Percentiles rank a stretch among this genome's conserved stretches.
Conservation (phyloP, 1,284 basidiomycete species). For the Puccinia hordei region DNA sequence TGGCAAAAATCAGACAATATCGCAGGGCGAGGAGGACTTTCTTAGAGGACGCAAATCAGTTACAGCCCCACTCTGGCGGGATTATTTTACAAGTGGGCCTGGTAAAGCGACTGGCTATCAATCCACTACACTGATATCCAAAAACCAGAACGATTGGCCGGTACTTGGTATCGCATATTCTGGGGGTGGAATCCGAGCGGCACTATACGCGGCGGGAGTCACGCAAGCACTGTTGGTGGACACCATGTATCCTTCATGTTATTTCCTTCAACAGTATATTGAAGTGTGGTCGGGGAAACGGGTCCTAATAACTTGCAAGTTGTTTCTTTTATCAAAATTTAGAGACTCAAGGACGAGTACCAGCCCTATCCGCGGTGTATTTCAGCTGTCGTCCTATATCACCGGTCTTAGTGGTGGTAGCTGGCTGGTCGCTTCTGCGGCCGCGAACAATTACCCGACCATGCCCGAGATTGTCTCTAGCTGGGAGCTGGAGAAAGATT, state of each 20-base stretch:
- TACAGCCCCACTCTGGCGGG: constrained; percentile 31
- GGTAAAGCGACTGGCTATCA: constrained; percentile 36
- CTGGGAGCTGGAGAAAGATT: constrained; percentile 27
- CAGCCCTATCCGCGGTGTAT: constrained; percentile 36
- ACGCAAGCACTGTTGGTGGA: constrained; percentile 28
- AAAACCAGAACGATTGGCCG: constrained; percentile 19
- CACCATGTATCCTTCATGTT: neutral
- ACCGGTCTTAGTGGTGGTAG: constrained; percentile 39
- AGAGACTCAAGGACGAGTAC: constrained; percentile 32
- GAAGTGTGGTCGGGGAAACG: neutral
- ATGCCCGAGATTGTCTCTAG: constrained; percentile 10
- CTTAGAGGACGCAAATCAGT: constrained; percentile 15
- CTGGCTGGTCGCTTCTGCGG: constrained; percentile 28
- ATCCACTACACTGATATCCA: neutral
- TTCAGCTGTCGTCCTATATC: constrained; percentile 17
- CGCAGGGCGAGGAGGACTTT: constrained; percentile 3
- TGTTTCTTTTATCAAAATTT: neutral
- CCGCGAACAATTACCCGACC: constrained; percentile 13
- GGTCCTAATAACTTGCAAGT: neutral
- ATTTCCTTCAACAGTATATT: neutral
- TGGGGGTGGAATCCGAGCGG: constrained; percentile 33
- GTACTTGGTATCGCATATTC: constrained; percentile 32
- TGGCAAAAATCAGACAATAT: constrained; percentile 33
- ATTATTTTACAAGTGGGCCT: constrained; percentile 30
- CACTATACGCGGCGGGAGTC: constrained; percentile 38